Conservation (phyloP, 495 filamentous ascomycete species). For the Penicillium flavigenum region DNA sequence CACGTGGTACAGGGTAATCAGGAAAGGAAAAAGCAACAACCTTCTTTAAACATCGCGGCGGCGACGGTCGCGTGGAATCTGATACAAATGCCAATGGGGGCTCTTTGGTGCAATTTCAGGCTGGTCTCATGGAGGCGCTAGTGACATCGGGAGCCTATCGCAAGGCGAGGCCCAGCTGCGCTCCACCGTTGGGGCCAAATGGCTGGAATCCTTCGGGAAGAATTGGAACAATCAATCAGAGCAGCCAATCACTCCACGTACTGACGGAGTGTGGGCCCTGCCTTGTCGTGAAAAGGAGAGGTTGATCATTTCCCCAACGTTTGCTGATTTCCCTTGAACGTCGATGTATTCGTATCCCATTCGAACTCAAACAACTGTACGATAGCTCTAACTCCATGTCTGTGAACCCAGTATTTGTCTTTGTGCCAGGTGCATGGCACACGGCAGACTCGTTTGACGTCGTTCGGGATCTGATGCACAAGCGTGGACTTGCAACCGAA, state of each 20-base stretch:
- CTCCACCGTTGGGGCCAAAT: neutral
- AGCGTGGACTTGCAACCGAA: conserved; percentile 12
- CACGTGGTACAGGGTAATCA: neutral
- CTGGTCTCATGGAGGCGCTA: neutral
- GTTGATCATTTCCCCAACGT: neutral
- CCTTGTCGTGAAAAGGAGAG: neutral
- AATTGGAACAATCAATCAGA: neutral
- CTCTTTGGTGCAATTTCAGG: neutral
- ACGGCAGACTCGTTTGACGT: conserved; percentile 16
- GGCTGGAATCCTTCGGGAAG: neutral
- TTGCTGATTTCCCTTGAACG: neutral
- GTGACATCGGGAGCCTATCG: neutral
- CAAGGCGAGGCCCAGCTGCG: neutral
- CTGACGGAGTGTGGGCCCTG: neutral
- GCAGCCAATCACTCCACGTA: neutral
- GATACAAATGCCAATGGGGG: neutral
- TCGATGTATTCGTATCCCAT: neutral
- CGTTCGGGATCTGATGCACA: conserved; percentile 10
- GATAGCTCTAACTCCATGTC: neutral
- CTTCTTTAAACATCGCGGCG: neutral
- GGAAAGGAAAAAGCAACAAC: neutral
- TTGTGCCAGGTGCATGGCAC: conserved; percentile 27
- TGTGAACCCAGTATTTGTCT: conserved; percentile 16
- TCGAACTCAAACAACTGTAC: neutral
- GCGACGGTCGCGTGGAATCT: neutral